Evolutionary conservation across 805 yeast genomes (phyloP), one percentile per base, ranked within the genome.

Genomic region (Brettanomyces sp.): DNA sequence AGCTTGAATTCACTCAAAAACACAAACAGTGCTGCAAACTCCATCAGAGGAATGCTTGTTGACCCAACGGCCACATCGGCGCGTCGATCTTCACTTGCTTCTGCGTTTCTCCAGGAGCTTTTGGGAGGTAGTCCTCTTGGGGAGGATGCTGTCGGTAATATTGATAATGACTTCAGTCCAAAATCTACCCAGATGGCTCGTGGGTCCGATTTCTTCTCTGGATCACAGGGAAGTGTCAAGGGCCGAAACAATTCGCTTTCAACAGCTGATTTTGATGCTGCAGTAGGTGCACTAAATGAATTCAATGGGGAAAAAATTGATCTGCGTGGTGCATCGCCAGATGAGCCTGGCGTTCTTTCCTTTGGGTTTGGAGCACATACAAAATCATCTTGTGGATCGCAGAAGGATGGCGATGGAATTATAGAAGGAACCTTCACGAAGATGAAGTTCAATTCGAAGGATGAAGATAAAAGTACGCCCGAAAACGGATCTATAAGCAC

Each of bases 361-460:
- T 52, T 50, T 39, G 52, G 54, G 7, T 43, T 39, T 4, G 22
- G 46, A 4, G 18, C n/a, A 11, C 42, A 44, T 22, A n/a, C 47
- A 5, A 35, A 35, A 12, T 18, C 22, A n/a, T 35, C 37, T n/a
- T 6, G 14, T 12, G 37, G 37, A 6, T 24, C 34, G n/a, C n/a
- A 11, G 34, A 28, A 39, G 8, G 22, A 23, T 9, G 44, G 3
- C 32, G 33, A 5, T 22, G 21, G 43, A 21, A 35, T 52, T 4
- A 39, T 55, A 8, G 51, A 47, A 13, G 57, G 58, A 23, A 52
- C 58, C 3, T 56, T 53, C 42, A 39, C 45, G 3, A 48, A 49
- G 14, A 43, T 34, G 13, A 43, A 47, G 5, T 45, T 53, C 18
- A 41, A 55, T 12, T 47, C 54, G 1, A 44, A 43, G 28, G 49